These are phyloP conservation scores for Clonostachys rhizophaga DNA, from an alignment of 2,329 filamentous ascomycete species.

Conservation along the genomic window DNA sequence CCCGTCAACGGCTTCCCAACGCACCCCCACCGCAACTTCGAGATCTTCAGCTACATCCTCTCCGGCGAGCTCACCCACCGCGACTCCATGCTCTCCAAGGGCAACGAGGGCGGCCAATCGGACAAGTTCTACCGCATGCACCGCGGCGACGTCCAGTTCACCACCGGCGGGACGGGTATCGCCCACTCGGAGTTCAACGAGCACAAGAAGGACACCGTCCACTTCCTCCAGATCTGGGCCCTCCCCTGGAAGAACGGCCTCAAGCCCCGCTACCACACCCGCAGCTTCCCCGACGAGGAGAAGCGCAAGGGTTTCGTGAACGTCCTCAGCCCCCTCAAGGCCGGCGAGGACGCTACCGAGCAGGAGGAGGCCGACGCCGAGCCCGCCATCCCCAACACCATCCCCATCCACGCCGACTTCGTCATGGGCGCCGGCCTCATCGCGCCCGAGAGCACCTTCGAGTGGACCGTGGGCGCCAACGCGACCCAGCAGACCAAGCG, in stretches of 20 bases:
- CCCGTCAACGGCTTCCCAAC: constrained; percentile 75
- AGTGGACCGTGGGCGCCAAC: constrained; percentile 65
- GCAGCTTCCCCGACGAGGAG: constrained; percentile 64
- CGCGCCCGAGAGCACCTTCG: constrained; percentile 55
- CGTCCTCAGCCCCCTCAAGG: constrained; percentile 72
- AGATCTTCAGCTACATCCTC: constrained; percentile 89
- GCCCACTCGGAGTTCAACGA: constrained; percentile 82
- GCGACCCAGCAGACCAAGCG: constrained; percentile 47
- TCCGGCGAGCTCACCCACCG: constrained; percentile 82
- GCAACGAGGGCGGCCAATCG: constrained; percentile 50
- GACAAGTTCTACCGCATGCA: constrained; percentile 68
- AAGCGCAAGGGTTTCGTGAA: constrained; percentile 68
- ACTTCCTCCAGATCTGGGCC: constrained; percentile 89
- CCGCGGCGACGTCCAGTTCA: constrained; percentile 84
- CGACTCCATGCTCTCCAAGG: constrained; percentile 76
- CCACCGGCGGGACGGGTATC: constrained; percentile 77
- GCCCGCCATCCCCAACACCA: constrained; percentile 59
- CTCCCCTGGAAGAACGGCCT: constrained; percentile 72
- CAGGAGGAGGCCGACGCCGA: constrained; percentile 61
- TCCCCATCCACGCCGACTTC: constrained; percentile 80
- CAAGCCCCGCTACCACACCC: constrained; percentile 71
- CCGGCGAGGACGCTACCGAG: constrained; percentile 54
- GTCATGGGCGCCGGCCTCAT: constrained; percentile 78
- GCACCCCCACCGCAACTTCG: constrained; percentile 79
- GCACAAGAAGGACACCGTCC: constrained; percentile 63